phyloP scores from a whole-genome alignment of 805 yeast genomes.

The Maudiozyma barnettii region DNA sequence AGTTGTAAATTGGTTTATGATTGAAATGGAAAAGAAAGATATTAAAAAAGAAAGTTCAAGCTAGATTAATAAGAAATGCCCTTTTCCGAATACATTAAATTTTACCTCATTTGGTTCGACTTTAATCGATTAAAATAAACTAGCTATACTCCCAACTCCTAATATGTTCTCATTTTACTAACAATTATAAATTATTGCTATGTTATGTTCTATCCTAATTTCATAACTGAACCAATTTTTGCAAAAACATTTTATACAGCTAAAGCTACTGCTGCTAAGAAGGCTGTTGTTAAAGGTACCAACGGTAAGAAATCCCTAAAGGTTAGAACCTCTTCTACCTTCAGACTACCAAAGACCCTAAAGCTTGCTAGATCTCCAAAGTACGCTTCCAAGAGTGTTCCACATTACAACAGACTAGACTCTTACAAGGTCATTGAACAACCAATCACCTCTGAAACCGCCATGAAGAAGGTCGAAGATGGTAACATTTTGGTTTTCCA shows the following conservation, averaged over 20 bases:
- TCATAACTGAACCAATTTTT: neutral
- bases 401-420: conserved; percentile 95
- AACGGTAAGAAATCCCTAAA: conserved; percentile 82
- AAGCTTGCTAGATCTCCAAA: conserved; percentile 89
- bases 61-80: no score
- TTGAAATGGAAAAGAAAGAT: no score
- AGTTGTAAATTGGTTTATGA: no score
- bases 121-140: neutral
- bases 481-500: conserved; percentile 98
- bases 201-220: neutral
- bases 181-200: neutral
- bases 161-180: neutral
- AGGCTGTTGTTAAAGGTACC: conserved; percentile 96
- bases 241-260: conserved; percentile 24
- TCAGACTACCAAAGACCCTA: conserved; percentile 97
- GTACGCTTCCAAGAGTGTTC: conserved; percentile 91
- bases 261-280: conserved; percentile 96
- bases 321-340: conserved; percentile 90
- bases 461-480: conserved; percentile 99
- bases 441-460: conserved; percentile 96
- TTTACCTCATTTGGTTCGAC: no score
- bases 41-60: no score
- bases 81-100: no score
- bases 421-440: conserved; percentile 88
- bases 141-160: no score